Evolutionary conservation across 805 yeast genomes (phyloP).

Genomic region (Cyberlindnera amylophila): DNA sequence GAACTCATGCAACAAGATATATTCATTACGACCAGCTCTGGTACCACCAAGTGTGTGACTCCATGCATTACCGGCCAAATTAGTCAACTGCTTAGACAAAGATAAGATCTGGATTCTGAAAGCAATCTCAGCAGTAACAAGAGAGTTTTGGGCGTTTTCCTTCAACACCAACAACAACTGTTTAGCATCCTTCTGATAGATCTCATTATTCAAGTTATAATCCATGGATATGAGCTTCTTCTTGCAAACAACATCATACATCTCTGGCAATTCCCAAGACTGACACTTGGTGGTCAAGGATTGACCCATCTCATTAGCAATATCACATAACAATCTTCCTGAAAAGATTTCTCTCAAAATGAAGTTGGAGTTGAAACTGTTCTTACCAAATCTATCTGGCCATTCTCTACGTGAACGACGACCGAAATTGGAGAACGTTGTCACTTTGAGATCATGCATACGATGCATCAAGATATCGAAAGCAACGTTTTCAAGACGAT

Average conservation of each 20-base stretch:
- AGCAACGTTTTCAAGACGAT: slow-evolving; percentile 72
- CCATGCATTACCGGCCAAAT: slow-evolving; percentile 97
- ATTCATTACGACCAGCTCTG: slow-evolving; percentile 94
- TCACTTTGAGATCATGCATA: slow-evolving; percentile 67
- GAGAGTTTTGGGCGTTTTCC: slow-evolving; percentile 64
- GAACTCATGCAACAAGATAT: slow-evolving; percentile 87
- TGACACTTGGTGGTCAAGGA: slow-evolving; percentile 89
- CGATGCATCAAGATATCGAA: slow-evolving; percentile 79
- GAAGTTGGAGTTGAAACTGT: slow-evolving; percentile 46
- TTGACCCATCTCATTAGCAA: slow-evolving; percentile 92
- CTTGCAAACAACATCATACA: slow-evolving; percentile 78
- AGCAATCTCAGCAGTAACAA: slow-evolving; percentile 72
- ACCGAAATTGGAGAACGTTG: slow-evolving; percentile 79
- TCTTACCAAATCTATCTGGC: slow-evolving; percentile 69
- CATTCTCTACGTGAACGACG: slow-evolving; percentile 72
- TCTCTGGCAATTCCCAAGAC: slow-evolving; percentile 90
- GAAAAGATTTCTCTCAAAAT: slow-evolving; percentile 67
- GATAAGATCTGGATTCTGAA: slow-evolving; percentile 82
- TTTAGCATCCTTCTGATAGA: slow-evolving; percentile 61
- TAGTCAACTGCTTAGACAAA: slow-evolving; percentile 85
- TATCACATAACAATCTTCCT: slow-evolving; percentile 88
- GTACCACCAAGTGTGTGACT: slow-evolving; percentile 91
- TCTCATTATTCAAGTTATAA: slow-evolving; percentile 65
- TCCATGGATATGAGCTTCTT: slow-evolving; percentile 61
- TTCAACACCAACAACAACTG: slow-evolving; percentile 65